Percentiles rank a stretch among this genome's conserved stretches.
Conservation (phyloP, 1,139 yeast species). For the Kodamaea sp. region DNA sequence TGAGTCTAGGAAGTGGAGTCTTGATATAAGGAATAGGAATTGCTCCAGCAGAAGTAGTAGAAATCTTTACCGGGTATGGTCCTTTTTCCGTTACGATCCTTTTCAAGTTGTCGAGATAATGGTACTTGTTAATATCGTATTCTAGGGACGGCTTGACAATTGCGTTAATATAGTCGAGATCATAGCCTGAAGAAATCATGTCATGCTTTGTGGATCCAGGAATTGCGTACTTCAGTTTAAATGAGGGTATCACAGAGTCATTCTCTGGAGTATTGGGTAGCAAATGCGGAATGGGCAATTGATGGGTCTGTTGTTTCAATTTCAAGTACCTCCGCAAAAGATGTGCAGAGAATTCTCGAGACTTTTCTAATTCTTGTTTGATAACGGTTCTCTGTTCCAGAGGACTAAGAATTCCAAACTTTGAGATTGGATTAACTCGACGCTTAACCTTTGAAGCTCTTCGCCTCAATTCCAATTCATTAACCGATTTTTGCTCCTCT, state of each 20-base stretch:
- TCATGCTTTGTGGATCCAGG: constrained; percentile 24
- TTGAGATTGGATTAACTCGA: constrained; percentile 3
- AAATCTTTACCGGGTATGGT: constrained; percentile 36
- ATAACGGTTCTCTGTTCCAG: constrained; percentile 12
- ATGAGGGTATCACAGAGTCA: constrained; percentile 8
- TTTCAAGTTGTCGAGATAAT: constrained; percentile 23
- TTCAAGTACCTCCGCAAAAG: constrained; percentile 32
- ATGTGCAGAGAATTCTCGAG: constrained; percentile 17
- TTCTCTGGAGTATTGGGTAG: constrained; percentile 31
- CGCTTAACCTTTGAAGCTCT: constrained; percentile 6
- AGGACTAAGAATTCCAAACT: constrained; percentile 6
- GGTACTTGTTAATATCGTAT: constrained; percentile 33
- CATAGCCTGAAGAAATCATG: constrained; percentile 32
- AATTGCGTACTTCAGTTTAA: constrained; percentile 11
- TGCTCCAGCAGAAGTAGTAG: constrained; percentile 35
- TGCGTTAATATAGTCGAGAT: constrained; percentile 33
- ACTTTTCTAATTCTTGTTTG: constrained; percentile 10
- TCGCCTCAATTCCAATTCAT: constrained; percentile 9
- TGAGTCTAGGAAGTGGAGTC: constrained; percentile 25
- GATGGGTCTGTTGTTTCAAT: constrained; percentile 25
- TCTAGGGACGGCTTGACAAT: constrained; percentile 40
- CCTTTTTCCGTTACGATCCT: constrained; percentile 34
- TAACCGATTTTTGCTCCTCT: constrained; percentile 11
- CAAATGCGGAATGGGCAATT: constrained; percentile 36
- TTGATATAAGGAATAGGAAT: constrained; percentile 30